These are phyloP conservation scores for Leccinum holopus DNA, from an alignment of 1,284 basidiomycete genomes.

Conservation along the genomic window DNA sequence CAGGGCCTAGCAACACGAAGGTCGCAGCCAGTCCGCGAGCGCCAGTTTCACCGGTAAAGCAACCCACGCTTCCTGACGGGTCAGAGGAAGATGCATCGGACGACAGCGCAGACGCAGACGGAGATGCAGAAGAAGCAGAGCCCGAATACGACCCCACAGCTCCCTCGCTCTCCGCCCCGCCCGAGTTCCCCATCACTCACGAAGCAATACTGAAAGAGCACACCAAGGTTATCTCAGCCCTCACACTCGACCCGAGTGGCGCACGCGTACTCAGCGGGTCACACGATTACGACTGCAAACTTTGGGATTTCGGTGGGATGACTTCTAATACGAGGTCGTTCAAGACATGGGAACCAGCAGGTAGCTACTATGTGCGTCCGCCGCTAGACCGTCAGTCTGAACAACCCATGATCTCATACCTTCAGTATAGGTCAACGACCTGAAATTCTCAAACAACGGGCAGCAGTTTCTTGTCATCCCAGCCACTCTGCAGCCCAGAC, in stretches of 20 bases:
- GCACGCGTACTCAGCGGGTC: conserved; percentile 89
- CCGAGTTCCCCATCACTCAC: conserved; percentile 80
- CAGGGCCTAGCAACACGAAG: conserved; percentile 20
- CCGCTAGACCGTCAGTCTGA: conserved; percentile 4
- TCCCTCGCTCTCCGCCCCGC: conserved; percentile 39
- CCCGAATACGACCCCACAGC: conserved; percentile 60
- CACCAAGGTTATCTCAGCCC: conserved; percentile 89
- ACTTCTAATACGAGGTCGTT: conserved; percentile 86
- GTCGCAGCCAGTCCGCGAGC: conserved; percentile 8
- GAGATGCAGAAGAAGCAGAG: conserved; percentile 39
- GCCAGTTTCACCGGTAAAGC: conserved; percentile 6
- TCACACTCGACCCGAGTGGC: conserved; percentile 91
- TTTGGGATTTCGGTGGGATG: conserved; percentile 99
- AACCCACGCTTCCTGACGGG: conserved; percentile 18
- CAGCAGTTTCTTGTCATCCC: conserved; percentile 84
- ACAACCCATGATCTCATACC: conserved; percentile 3
- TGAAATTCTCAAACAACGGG: conserved; percentile 86
- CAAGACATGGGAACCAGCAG: conserved; percentile 92
- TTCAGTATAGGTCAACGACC: conserved; percentile 72
- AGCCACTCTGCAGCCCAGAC: conserved; percentile 83
- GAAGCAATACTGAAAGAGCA: conserved; percentile 92
- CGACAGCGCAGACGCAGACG: conserved; percentile 29
- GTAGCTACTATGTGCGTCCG: conserved; percentile 82
- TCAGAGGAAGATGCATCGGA: conserved; percentile 31
- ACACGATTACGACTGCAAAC: conserved; percentile 95